phyloP scores from a whole-genome alignment of 768 basidiomycete species.

The Cystofilobasidium bisporidii region DNA sequence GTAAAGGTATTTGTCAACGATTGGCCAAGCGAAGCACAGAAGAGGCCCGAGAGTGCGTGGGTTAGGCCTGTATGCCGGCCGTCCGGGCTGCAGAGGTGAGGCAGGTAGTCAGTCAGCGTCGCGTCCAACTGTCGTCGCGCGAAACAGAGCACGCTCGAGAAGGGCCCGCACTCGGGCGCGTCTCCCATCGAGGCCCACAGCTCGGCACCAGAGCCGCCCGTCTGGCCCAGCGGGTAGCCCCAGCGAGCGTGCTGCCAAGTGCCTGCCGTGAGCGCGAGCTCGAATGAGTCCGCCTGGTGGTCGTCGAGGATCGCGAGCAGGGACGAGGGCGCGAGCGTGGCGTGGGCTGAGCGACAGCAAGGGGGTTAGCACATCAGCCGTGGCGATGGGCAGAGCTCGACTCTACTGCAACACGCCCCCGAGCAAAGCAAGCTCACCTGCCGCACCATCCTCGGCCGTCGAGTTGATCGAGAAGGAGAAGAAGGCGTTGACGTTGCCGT shows the following conservation, averaged over 20 bases:
- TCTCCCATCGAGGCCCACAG: slow-evolving; percentile 89
- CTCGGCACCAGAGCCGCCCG: slow-evolving; percentile 76
- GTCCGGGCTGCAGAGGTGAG: slow-evolving; percentile 48
- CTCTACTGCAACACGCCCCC: too few species aligned
- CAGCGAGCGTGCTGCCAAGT: slow-evolving; percentile 80
- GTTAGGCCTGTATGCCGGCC: slow-evolving; percentile 73
- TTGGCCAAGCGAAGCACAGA: slow-evolving; percentile 79
- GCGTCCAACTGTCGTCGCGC: too few species aligned
- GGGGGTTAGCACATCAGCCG: too few species aligned
- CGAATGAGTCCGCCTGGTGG: slow-evolving; percentile 77
- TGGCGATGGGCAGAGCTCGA: too few species aligned
- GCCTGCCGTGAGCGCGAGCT: slow-evolving; percentile 81
- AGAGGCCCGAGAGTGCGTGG: slow-evolving; percentile 82
- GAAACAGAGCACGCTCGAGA: neutral
- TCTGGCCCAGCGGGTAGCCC: slow-evolving; percentile 67
- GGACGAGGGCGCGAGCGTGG: slow-evolving; percentile 72
- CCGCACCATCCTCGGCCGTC: slow-evolving; percentile 27
- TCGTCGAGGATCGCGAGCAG: slow-evolving; percentile 77
- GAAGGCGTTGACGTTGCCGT: slow-evolving; percentile 69
- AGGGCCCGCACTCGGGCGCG: slow-evolving; percentile 25
- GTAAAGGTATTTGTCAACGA: slow-evolving; percentile 50
- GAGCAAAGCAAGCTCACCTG: too few species aligned
- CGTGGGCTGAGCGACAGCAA: slow-evolving; percentile 53
- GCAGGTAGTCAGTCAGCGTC: neutral
- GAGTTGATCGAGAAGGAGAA: slow-evolving; percentile 67